Percentiles rank a stretch among this genome's conserved stretches.
Conservation (phyloP, 441 rosid genomes). For the Mallotus repandus region DNA sequence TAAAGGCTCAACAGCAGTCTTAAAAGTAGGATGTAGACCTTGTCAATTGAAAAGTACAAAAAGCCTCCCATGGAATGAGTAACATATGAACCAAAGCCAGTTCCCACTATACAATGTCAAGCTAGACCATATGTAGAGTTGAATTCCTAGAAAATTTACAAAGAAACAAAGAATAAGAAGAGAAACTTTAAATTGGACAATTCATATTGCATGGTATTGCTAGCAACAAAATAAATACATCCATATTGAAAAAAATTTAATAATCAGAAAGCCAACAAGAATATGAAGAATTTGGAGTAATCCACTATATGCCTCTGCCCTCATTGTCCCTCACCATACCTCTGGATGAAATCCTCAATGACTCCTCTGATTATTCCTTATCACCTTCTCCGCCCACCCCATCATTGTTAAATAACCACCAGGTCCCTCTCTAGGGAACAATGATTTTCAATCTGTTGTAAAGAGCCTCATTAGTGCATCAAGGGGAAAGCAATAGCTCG, state of each 20-base stretch:
- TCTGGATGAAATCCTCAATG: too few species aligned
- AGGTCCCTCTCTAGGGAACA: too few species aligned
- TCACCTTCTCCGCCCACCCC: too few species aligned
- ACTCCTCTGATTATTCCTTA: too few species aligned
- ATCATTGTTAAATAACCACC: too few species aligned
- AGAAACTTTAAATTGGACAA: background rate
- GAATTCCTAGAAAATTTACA: slow-evolving; percentile 61
- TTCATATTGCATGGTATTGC: background rate
- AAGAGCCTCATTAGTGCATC: too few species aligned
- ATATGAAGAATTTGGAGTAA: slow-evolving; percentile 1
- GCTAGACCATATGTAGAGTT: slow-evolving; percentile 89
- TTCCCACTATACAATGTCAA: slow-evolving; percentile 98
- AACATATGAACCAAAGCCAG: slow-evolving; percentile 95
- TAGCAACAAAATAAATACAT: background rate
- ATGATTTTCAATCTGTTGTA: too few species aligned
- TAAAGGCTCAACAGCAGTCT: slow-evolving; percentile 91
- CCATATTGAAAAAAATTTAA: background rate
- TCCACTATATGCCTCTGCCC: too few species aligned
- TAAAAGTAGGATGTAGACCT: slow-evolving; percentile 87
- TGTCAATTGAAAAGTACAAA: slow-evolving; percentile 89
- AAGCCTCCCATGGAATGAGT: slow-evolving; percentile 95
- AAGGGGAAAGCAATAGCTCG: too few species aligned
- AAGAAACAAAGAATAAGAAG: background rate
- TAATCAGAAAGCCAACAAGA: background rate
- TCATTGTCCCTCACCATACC: too few species aligned